Percentiles rank a stretch among this genome's conserved stretches.
Evolutionary conservation across 179 eudicot species (phyloP).

Genomic region (Beta corolliflora): DNA sequence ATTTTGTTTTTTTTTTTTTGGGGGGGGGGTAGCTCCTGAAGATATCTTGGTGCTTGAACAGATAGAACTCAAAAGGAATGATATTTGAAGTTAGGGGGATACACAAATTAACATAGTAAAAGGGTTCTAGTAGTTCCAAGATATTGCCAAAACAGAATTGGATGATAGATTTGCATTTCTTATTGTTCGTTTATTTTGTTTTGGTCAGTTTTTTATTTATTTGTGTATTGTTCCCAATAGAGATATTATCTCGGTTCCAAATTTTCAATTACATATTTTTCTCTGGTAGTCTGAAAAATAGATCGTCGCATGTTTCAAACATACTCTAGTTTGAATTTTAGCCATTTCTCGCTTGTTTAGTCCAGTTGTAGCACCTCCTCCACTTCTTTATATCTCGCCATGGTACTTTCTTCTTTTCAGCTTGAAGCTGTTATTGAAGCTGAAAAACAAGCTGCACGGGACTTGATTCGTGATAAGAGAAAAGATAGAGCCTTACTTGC

Average conservation of each 20-base stretch:
- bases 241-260: background rate
- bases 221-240: background rate
- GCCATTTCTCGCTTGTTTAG: conserved; percentile 4
- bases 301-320: background rate
- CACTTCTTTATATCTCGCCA: background rate
- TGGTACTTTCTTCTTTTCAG: conserved; percentile 42
- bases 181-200: background rate
- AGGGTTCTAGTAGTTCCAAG: background rate
- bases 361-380: conserved; percentile 2
- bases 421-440: conserved; percentile 94
- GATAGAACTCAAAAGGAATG: background rate
- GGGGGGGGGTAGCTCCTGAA: background rate
- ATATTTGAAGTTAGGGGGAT: background rate
- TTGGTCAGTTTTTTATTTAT: background rate
- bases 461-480: conserved; percentile 90
- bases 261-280: background rate
- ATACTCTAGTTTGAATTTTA: background rate
- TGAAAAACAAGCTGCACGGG: conserved; percentile 94
- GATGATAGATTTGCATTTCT: background rate
- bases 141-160: background rate
- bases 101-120: background rate
- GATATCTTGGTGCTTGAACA: background rate
- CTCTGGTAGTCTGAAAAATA: background rate
- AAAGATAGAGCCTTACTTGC: conserved; percentile 95
- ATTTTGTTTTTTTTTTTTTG: background rate